Evolutionary conservation across 1,139 yeast species (phyloP), one percentile per base, ranked within the genome.

Genomic region (Candida gigantensis): DNA sequence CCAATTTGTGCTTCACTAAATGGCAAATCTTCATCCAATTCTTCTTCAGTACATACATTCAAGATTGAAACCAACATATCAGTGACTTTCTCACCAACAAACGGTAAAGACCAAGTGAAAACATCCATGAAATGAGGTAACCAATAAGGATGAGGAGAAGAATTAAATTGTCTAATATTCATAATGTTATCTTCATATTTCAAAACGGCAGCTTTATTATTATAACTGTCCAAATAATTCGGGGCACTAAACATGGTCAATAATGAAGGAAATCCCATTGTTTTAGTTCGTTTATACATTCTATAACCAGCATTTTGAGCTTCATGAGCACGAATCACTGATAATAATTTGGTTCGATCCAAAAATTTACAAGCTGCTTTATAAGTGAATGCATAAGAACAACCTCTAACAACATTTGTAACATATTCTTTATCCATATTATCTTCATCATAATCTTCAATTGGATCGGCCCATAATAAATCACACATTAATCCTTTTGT

Each of bases 241-340:
- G 98, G 98, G 1, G 98, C 98, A 40, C 95, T 84, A 62, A 92
- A 92, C 68, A 92, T 81, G 9, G 97, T 90, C 60, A 92, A 77
- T 33, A 92, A 74, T 13, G 94, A 81, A 2, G 97, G 97, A 60
- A 92, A 92, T n/a, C 95, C 95, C 56, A 90, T 83, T 12, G 87
- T 75, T 47, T 80, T 77, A 3, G 96, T 88, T 49, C 88, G 78
- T 49, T 84, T 84, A 64, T 92, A 92, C 85, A 94, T 92, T 57
- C 97, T 72, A 63, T 89, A 92, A 18, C 98, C 98, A 11, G 95
- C 94, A 61, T 92, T 97, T 60, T 92, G 98, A 1, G 97, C 97
- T 62, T 92, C 97, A 59, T 92, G 98, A 1, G 97, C 98, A 44
- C 98, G 74, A 35, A 92, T 89, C 27, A 92, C 79, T 9, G 92